Evolutionary conservation across 2,329 filamentous ascomycete genomes (phyloP), one percentile per base, ranked within the genome.

Genomic region (Stagonosporopsis rhizophila): DNA sequence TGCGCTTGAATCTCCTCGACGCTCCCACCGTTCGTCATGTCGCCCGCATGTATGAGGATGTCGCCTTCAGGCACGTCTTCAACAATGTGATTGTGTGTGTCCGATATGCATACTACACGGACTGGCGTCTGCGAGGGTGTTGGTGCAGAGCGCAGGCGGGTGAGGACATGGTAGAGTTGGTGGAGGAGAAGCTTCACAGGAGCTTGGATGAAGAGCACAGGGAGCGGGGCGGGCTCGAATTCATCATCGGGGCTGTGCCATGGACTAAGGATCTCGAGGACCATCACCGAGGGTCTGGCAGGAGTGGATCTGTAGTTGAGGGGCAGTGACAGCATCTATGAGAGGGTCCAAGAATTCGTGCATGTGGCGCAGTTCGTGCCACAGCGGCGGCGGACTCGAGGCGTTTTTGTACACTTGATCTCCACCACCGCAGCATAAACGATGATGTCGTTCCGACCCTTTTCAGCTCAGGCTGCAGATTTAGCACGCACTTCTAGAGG

Each of bases 21-120:
- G 8, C 86, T 89, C 35, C 94, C 94, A 20, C 81, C 80, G 65
- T 91, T 87, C 50, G 88, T 89, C 68, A 96, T 81, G 77, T 98
- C 94, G 34, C 94, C 94, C 2, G 92, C 90, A 72, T 97, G 94
- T 66, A 98, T 89, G 44, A 98, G 84, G 20, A 97, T 81, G 74
- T 97, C 92, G 52, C 92, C 93, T 9, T 83, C 77, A 0, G 92
- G 92, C 0, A 96, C 81, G n/a, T 81, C 66, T 17, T 75, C 66
- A 7, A 85, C 78, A 9, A 82, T 81, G 38, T 83, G 81, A 57
- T 85, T 86, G 78, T 97, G 94, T 0, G 94, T 97, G 77, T 97
- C 94, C 9, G 92, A 94, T 61, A 97, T 86, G 77, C 91, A 96
- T 61, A 97, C 90, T 23, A 97, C 83, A 57, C 87, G 87, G 70